Percentiles rank a stretch among this genome's conserved stretches.
Conservation (phyloP, 192 early-diverging fungal species). For the Coemansia sp. region DNA sequence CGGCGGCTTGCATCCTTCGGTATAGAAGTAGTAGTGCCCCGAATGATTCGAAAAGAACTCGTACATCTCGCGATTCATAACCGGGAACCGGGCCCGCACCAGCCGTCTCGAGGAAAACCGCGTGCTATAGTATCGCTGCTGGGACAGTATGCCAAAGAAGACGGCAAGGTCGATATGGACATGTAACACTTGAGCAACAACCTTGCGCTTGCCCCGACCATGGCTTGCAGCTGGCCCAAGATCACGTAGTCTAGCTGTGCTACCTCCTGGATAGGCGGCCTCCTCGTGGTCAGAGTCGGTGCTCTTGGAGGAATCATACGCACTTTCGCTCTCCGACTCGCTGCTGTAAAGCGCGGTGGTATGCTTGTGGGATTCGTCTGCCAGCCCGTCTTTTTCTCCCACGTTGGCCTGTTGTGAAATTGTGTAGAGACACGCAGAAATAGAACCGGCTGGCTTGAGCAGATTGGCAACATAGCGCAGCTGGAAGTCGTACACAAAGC, state of each 20-base stretch:
- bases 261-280: background rate
- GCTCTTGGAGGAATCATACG: conserved; percentile 9
- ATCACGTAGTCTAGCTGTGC: background rate
- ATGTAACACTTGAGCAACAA: conserved; percentile 45
- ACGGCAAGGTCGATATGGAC: conserved; percentile 48
- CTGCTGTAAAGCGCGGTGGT: conserved; percentile 27
- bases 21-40: conserved; percentile 48
- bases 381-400: background rate
- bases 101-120: conserved; percentile 53
- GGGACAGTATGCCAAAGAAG: conserved; percentile 36
- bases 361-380: background rate
- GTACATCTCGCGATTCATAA: conserved; percentile 50
- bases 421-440: background rate
- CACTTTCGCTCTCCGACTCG: conserved; percentile 27
- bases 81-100: conserved; percentile 34
- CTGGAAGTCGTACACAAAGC: conserved; percentile 60
- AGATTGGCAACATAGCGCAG: conserved; percentile 49
- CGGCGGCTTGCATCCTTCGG: conserved; percentile 36
- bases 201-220: conserved; percentile 3
- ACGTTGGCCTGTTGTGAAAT: background rate
- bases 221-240: background rate
- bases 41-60: conserved; percentile 52
- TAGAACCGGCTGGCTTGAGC: conserved; percentile 24
- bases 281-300: conserved; percentile 18
- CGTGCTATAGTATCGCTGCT: conserved; percentile 58